Percentiles rank a stretch among this genome's conserved stretches.
Conservation (phyloP, 345 rosid genomes). For the Firmiana major region DNA sequence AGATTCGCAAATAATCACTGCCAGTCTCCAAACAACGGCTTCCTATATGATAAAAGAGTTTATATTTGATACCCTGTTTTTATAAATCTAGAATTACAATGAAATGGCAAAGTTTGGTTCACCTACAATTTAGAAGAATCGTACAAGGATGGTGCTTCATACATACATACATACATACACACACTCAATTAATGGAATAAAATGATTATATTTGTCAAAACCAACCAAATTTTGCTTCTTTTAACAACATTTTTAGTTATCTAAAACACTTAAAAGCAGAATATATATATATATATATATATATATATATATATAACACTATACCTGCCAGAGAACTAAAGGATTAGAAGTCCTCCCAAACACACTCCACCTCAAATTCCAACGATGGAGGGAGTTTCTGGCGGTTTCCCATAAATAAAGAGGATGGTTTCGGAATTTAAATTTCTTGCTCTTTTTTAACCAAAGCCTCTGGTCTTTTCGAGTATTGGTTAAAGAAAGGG, state of each 20-base stretch:
- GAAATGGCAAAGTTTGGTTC: neutral
- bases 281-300: no score
- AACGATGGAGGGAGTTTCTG: conserved; percentile 27
- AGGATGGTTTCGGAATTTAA: conserved; percentile 19
- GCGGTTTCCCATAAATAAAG: conserved; percentile 28
- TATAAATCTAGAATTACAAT: neutral
- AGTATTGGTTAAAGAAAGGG: conserved; percentile 25
- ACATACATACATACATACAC: neutral
- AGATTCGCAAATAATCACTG: neutral
- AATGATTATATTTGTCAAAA: neutral
- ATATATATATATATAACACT: no score
- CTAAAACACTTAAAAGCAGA: neutral
- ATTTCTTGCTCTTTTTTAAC: conserved; percentile 15
- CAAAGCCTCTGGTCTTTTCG: conserved; percentile 11
- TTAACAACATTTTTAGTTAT: neutral
- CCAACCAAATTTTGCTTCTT: neutral
- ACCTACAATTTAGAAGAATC: neutral
- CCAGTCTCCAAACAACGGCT: neutral
- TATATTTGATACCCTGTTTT: neutral
- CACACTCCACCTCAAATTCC: conserved; percentile 33
- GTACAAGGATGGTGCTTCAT: neutral
- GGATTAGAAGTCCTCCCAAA: conserved; percentile 47
- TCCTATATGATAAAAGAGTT: neutral
- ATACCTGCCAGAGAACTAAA: conserved; percentile 55
- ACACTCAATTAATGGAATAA: neutral